A percentile compares a stretch with the other conserved stretches of the same genome.
Evolutionary conservation across 768 basidiomycete genomes (phyloP).

Genomic region (Pisolithus tinctorius): DNA sequence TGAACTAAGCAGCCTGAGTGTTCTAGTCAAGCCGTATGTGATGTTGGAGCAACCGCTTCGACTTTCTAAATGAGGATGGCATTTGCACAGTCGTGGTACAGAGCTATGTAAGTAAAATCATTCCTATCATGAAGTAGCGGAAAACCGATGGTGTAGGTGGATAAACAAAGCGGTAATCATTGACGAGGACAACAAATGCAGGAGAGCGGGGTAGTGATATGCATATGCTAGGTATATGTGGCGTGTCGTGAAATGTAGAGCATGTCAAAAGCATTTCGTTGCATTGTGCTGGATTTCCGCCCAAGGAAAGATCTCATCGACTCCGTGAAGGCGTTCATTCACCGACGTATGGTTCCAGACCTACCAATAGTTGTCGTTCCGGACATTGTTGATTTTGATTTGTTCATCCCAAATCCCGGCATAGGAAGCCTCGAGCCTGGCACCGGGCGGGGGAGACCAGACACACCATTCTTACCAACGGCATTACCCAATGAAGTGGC

Average conservation of each 20-base stretch:
- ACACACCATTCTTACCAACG: background rate
- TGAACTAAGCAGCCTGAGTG: background rate
- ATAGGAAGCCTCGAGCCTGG: constrained; percentile 9
- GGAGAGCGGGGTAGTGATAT: background rate
- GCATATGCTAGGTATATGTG: background rate
- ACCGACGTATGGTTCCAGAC: constrained; percentile 4
- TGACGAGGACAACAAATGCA: background rate
- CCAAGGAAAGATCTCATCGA: background rate
- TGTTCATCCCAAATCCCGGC: constrained; percentile 3
- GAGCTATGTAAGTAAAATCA: background rate
- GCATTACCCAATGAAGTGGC: too few species aligned
- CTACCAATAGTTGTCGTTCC: constrained; percentile 1
- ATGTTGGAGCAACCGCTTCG: too few species aligned
- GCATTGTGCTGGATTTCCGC: background rate
- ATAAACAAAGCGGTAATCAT: background rate
- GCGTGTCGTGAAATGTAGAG: background rate
- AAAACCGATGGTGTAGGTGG: background rate
- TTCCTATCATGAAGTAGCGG: background rate
- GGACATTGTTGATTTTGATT: constrained; percentile 1
- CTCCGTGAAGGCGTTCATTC: background rate
- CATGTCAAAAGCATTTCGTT: background rate
- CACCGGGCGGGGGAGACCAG: constrained; percentile 6
- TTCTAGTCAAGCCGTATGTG: background rate
- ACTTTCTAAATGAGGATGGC: too few species aligned
- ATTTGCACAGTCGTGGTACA: too few species aligned